A percentile compares a stretch with the other conserved stretches of the same genome.
Evolutionary conservation across 495 filamentous ascomycete genomes (phyloP).

Genomic region (Xanthoparmelia taractica): DNA sequence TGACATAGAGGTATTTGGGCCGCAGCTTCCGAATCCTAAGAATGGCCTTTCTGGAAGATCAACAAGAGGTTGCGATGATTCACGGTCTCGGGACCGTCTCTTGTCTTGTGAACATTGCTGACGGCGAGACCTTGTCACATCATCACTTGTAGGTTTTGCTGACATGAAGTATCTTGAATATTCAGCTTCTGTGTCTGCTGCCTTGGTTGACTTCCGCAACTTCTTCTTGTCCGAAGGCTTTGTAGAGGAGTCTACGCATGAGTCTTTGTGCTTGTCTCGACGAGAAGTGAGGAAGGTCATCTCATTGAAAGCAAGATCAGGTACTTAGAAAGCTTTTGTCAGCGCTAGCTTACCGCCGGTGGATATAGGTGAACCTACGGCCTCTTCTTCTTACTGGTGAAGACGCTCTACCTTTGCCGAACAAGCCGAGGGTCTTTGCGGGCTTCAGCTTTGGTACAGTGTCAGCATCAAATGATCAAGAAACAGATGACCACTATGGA

Average conservation of each 20-base stretch:
- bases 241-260: background rate
- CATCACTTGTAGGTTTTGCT: background rate
- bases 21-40: slow-evolving; percentile 27
- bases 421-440: slow-evolving; percentile 51
- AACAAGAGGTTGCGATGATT: slow-evolving; percentile 10
- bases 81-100: slow-evolving; percentile 2
- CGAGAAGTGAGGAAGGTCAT: slow-evolving; percentile 51
- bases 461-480: slow-evolving; percentile 4
- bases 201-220: slow-evolving; percentile 13
- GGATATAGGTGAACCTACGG: slow-evolving; percentile 29
- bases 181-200: slow-evolving; percentile 22
- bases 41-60: slow-evolving; percentile 23
- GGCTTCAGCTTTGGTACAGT: slow-evolving; percentile 42
- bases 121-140: background rate
- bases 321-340: slow-evolving; percentile 36
- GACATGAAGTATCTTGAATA: slow-evolving; percentile 26
- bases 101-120: background rate
- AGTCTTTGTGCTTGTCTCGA: slow-evolving; percentile 22
- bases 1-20: slow-evolving; percentile 14
- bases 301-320: slow-evolving; percentile 60
- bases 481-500: background rate
- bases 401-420: slow-evolving; percentile 63
- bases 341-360: background rate
- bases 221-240: slow-evolving; percentile 5
- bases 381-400: slow-evolving; percentile 44